These are phyloP conservation scores for Mycena vulgaris DNA, from an alignment of 768 basidiomycete genomes.

Conservation along the genomic window DNA sequence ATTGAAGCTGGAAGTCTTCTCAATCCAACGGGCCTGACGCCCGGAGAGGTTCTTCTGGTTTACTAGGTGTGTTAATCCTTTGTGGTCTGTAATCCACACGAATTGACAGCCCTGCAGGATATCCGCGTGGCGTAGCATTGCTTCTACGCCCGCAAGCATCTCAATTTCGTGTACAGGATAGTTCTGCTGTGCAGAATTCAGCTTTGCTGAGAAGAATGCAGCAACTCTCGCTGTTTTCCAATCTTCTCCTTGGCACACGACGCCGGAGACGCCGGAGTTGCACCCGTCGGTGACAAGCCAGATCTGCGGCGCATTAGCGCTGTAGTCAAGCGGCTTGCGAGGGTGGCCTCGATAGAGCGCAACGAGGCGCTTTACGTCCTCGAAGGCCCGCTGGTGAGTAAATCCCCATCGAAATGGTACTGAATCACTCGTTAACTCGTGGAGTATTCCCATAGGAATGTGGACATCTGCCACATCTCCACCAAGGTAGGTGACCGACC, in stretches of 20 bases:
- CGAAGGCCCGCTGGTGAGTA: not conserved
- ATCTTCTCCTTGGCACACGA: not conserved
- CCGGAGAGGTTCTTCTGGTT: conserved; percentile 10
- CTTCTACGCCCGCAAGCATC: not conserved
- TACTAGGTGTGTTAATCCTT: not conserved
- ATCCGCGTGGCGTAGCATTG: not conserved
- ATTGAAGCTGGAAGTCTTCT: conserved; percentile 4
- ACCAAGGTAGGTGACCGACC: not conserved
- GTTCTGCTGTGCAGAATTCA: not conserved
- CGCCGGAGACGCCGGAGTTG: not conserved
- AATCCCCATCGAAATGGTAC: not conserved
- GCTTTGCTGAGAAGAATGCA: not conserved
- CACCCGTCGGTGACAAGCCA: not conserved
- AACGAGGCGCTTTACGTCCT: not conserved
- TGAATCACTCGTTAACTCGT: not conserved
- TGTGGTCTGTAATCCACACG: not conserved
- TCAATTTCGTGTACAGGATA: not conserved
- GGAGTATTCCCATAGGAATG: not conserved
- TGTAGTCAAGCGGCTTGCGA: not conserved
- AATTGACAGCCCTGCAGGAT: not conserved
- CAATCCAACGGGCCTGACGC: conserved; percentile 2
- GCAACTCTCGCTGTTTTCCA: not conserved
- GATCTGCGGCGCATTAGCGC: not conserved
- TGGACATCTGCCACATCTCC: not conserved
- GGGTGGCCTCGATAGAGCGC: not conserved